phyloP scores from a whole-genome alignment of 768 basidiomycete species.

The Melanogaster broomeanus region DNA sequence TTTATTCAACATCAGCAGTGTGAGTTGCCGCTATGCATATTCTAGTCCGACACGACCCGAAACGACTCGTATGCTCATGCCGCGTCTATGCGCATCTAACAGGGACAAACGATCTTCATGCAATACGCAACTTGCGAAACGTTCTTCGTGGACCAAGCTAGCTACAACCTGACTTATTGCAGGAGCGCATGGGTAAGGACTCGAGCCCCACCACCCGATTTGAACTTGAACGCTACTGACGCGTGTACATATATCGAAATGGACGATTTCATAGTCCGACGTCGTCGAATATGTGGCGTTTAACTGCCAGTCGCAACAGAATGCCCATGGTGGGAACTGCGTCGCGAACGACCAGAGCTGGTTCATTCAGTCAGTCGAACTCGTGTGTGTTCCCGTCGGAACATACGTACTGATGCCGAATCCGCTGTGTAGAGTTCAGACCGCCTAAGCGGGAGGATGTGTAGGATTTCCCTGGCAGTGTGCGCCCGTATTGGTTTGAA shows the following conservation, averaged over 20 bases:
- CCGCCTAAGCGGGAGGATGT: no score
- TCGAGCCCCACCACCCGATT: neutral
- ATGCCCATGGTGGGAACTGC: conserved; percentile 52
- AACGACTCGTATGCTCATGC: neutral
- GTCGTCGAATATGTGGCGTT: conserved; percentile 43
- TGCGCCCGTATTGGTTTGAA: no score
- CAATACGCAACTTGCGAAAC: conserved; percentile 43
- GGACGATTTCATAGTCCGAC: conserved; percentile 29
- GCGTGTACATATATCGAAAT: neutral
- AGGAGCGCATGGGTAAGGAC: conserved; percentile 48
- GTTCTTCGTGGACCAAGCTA: conserved; percentile 52
- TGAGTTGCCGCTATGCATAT: neutral
- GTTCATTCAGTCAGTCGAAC: conserved; percentile 48
- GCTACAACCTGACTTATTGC: conserved; percentile 42
- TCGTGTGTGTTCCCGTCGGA: neutral
- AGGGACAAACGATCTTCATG: conserved; percentile 27
- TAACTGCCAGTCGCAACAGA: conserved; percentile 49
- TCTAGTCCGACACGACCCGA: neutral
- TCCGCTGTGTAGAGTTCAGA: no score
- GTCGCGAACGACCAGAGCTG: conserved; percentile 47
- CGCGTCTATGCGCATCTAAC: neutral
- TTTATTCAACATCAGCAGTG: conserved; percentile 9
- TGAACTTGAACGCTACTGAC: neutral
- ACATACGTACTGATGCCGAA: neutral
- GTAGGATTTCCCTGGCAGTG: no score